Base-by-base conservation (phyloP, 1,139 yeast genomes). In the Arxiozyma heterogenica region DNA sequence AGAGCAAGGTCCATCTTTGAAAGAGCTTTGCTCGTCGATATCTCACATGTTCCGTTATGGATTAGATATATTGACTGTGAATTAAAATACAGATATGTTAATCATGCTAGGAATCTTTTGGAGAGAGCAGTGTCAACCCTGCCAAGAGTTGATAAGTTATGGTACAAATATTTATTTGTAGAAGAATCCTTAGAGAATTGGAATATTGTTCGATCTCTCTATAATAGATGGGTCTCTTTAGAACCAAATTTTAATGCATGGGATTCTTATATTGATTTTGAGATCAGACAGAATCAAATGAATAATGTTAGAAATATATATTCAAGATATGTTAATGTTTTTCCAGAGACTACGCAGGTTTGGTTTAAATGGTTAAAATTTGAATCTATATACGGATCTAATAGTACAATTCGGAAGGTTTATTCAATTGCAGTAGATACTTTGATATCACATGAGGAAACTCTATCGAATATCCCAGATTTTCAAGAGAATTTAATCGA, bases 1-100 rank as follows among this genome's bases (percentile, higher is more conserved):
- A 68, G 84, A n/a, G 96, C 95, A 0, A 73, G 98, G 54, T 88
- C 96, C 0, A 76, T 93, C 15, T 87, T 85, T 70, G 98, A 93
- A 69, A 75, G 98, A 52, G 96, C 96, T 0, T 67, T 93, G 44
- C 86, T 83, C 55, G 90, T 88, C 4, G 85, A 88, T 64, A 74
- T 76, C n/a, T 80, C 84, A 58, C 79, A 80, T 64, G 81, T 91
- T 1, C 93, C 95, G 11, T 71, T 93, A 55, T 93, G 98, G 98
- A 77, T 85, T 17, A 78, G 87, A 43, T 93, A 93, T 66, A 78
- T 89, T 38, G 93, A 88, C 62, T 70, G 83, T 49, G 98, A 93
- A 69, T 72, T 91, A 52, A 78, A 84, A 57, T 76, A 78, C 49
- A 79, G 82, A 59, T 88, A 86, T 63, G 77, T 89, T 53, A 89